Evolutionary conservation across 352 stramenopile genomes (phyloP).

Genomic region (Globisporangium lucens): DNA sequence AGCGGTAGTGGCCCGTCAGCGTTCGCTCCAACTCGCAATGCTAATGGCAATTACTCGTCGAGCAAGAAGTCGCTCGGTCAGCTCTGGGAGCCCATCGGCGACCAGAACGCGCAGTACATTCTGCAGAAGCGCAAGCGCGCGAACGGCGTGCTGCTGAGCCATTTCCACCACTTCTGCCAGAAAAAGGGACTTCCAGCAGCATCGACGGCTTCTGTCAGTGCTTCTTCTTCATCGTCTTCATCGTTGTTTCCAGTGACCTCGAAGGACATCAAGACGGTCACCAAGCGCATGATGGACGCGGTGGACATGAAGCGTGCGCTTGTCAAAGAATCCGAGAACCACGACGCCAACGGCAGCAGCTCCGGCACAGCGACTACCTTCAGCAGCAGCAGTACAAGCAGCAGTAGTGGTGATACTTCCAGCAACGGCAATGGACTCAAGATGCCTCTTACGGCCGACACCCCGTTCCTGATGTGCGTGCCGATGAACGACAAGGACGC

Average conservation of each 20-base stretch:
- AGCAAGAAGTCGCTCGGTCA: constrained; percentile 50
- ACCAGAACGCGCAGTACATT: constrained; percentile 70
- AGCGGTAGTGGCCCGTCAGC: neutral
- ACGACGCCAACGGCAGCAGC: neutral
- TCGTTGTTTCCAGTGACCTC: constrained; percentile 2
- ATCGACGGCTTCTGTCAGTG: neutral
- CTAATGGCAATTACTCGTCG: constrained; percentile 7
- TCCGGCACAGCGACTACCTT: neutral
- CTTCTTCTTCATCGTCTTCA: neutral
- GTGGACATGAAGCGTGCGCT: constrained; percentile 28
- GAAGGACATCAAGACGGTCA: constrained; percentile 45
- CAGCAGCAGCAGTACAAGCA: neutral
- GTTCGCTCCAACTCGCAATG: neutral
- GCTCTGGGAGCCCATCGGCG: constrained; percentile 68
- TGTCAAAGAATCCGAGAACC: neutral
- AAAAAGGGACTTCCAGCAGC: neutral
- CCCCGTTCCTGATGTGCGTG: constrained; percentile 56
- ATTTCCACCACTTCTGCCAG: constrained; percentile 60
- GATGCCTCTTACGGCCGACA: neutral
- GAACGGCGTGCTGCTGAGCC: constrained; percentile 50
- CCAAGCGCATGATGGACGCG: constrained; percentile 53
- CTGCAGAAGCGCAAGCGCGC: constrained; percentile 38
- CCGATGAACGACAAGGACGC: constrained; percentile 67
- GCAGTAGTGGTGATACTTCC: neutral
- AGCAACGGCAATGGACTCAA: neutral